A percentile compares a stretch with the other conserved stretches of the same genome.
Conservation (phyloP, 2,329 filamentous ascomycete species). For the Ascochyta rabiei region DNA sequence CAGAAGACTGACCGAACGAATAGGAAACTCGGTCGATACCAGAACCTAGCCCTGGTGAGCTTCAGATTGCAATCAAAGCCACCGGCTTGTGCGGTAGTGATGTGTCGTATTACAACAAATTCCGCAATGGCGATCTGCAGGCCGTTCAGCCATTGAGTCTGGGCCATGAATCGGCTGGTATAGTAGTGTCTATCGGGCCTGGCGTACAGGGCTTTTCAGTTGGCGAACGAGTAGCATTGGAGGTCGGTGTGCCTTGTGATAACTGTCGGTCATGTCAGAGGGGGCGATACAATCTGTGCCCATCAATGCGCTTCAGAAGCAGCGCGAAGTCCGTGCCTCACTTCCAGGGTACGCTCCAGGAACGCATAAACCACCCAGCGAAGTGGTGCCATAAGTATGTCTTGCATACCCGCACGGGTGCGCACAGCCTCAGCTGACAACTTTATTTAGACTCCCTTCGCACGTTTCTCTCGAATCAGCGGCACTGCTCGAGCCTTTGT, state of each 20-base stretch:
- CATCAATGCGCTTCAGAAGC: conserved; percentile 51
- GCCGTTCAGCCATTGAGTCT: conserved; percentile 69
- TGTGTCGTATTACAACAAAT: conserved; percentile 74
- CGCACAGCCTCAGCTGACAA: conserved; percentile 38
- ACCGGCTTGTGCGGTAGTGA: conserved; percentile 75
- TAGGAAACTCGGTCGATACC: conserved; percentile 64
- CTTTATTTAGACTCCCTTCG: conserved; percentile 45
- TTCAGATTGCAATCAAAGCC: conserved; percentile 69
- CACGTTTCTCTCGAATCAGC: conserved; percentile 50
- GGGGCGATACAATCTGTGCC: conserved; percentile 52
- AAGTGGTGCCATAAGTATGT: conserved; percentile 54
- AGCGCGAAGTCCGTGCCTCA: conserved; percentile 52
- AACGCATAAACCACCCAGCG: conserved; percentile 52
- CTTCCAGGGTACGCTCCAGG: conserved; percentile 52
- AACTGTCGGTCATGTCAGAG: conserved; percentile 51
- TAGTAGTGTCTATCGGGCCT: conserved; percentile 48
- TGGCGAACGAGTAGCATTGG: conserved; percentile 50
- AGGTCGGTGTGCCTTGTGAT: conserved; percentile 51
- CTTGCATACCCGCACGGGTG: conserved; percentile 35
- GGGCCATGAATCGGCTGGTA: conserved; percentile 49
- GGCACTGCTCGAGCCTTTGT: conserved; percentile 64
- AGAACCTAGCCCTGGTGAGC: conserved; percentile 61
- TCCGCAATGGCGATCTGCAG: conserved; percentile 72
- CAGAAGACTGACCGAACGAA: conserved; percentile 32
- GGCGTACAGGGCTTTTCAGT: conserved; percentile 47